phyloP scores from a whole-genome alignment of 441 rosid genomes.

The Corymbia citriodora region DNA sequence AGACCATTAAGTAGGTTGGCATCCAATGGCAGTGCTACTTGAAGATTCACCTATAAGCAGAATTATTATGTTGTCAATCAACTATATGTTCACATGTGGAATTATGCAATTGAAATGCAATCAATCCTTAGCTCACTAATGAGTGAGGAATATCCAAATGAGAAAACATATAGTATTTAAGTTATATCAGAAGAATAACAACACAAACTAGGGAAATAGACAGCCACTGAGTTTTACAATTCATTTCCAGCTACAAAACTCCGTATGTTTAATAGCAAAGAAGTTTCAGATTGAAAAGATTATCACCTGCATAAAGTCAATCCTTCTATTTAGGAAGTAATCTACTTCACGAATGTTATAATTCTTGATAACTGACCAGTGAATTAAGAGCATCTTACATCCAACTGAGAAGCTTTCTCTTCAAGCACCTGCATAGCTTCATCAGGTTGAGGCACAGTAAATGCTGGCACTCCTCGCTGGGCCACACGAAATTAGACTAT shows the following conservation, averaged over 20 bases:
- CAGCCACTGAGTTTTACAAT: background rate
- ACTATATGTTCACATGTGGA: background rate
- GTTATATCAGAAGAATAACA: background rate
- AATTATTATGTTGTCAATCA: background rate
- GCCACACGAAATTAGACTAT: background rate
- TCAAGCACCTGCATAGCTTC: conserved; percentile 96
- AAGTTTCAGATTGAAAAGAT: background rate
- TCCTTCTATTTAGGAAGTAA: background rate
- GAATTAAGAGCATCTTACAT: conserved; percentile 34
- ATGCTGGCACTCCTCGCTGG: conserved; percentile 85
- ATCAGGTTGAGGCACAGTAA: conserved; percentile 86
- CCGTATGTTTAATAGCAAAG: background rate
- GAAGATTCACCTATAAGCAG: conserved; percentile 65
- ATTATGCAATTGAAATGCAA: background rate
- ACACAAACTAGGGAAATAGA: background rate
- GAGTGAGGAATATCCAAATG: background rate
- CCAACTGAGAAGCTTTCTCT: conserved; percentile 61
- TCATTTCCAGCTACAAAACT: background rate
- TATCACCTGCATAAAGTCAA: background rate
- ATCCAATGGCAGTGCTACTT: conserved; percentile 61
- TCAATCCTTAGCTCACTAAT: background rate
- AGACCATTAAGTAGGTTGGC: conserved; percentile 49
- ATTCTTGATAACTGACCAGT: background rate
- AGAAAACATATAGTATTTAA: background rate
- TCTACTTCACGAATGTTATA: background rate